Percentiles rank a stretch among this genome's conserved stretches.
Evolutionary conservation across 495 filamentous ascomycete genomes (phyloP).

Genomic region (Xylaria longipes): DNA sequence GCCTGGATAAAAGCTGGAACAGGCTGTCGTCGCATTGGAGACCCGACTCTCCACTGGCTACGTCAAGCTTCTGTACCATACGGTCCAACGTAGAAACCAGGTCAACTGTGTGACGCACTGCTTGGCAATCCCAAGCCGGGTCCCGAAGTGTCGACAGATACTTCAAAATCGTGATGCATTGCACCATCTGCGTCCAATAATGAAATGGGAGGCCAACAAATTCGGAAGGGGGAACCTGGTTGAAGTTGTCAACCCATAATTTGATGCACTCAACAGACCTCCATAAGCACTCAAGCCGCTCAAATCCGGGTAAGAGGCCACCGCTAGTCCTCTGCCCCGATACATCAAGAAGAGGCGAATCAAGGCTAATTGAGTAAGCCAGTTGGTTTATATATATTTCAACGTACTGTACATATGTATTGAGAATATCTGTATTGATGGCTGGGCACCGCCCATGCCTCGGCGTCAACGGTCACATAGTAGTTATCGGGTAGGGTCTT

Average conservation of each 20-base stretch:
- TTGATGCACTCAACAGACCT: slow-evolving; percentile 46
- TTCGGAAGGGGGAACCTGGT: slow-evolving; percentile 35
- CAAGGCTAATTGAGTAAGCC: slow-evolving; percentile 35
- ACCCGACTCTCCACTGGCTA: slow-evolving; percentile 22
- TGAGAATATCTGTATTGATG: slow-evolving; percentile 35
- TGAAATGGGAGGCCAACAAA: slow-evolving; percentile 42
- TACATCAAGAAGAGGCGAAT: slow-evolving; percentile 26
- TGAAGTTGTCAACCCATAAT: slow-evolving; percentile 44
- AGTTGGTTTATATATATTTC: slow-evolving; percentile 48
- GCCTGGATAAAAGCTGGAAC: slow-evolving; percentile 37
- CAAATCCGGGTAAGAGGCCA: slow-evolving; percentile 34
- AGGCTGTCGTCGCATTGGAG: slow-evolving; percentile 39
- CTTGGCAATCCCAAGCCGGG: slow-evolving; percentile 49
- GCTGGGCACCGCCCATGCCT: not conserved
- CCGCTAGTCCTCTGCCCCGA: slow-evolving; percentile 13
- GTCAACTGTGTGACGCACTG: slow-evolving; percentile 43
- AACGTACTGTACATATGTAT: slow-evolving; percentile 43
- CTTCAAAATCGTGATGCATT: slow-evolving; percentile 45
- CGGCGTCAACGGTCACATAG: not conserved
- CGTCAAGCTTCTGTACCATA: slow-evolving; percentile 22
- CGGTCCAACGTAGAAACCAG: slow-evolving; percentile 41
- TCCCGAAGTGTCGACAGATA: slow-evolving; percentile 48
- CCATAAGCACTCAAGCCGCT: slow-evolving; percentile 47
- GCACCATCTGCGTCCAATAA: slow-evolving; percentile 49
- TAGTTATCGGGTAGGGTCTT: not conserved